These are phyloP conservation scores for Annulohypoxylon nitens DNA, from an alignment of 495 filamentous ascomycete genomes.

Conservation along the genomic window DNA sequence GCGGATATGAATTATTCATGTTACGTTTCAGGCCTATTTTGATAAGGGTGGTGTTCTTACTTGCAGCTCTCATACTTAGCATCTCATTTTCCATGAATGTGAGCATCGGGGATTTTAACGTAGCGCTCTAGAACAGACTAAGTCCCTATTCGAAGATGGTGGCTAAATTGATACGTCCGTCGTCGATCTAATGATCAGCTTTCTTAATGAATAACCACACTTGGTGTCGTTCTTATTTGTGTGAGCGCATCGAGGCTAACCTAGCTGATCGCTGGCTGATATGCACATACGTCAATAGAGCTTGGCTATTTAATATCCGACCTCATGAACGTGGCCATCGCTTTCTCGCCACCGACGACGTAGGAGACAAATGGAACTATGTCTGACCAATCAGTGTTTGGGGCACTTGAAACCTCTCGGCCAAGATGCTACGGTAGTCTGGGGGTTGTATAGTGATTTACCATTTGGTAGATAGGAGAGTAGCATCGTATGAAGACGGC, in stretches of 20 bases:
- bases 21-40: neutral
- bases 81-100: neutral
- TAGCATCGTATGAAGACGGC: constrained; percentile 7
- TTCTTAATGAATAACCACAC: neutral
- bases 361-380: constrained; percentile 4
- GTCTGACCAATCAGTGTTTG: constrained; percentile 8
- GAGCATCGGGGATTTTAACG: neutral
- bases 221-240: neutral
- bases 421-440: constrained; percentile 17
- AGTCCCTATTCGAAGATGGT: neutral
- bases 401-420: constrained; percentile 8
- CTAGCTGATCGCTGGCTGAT: neutral
- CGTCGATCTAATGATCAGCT: neutral
- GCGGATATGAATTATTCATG: constrained; percentile 6
- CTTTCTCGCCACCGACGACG: constrained; percentile 6
- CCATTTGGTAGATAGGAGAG: constrained; percentile 6
- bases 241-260: neutral
- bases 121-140: neutral
- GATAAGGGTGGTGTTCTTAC: neutral
- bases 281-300: neutral
- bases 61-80: neutral
- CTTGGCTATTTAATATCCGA: constrained; percentile 7
- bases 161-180: neutral
- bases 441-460: constrained; percentile 9
- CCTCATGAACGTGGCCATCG: neutral